A percentile compares a stretch with the other conserved stretches of the same genome.
Evolutionary conservation across 352 stramenopile species (phyloP).

Genomic region (Pythium monospermum): DNA sequence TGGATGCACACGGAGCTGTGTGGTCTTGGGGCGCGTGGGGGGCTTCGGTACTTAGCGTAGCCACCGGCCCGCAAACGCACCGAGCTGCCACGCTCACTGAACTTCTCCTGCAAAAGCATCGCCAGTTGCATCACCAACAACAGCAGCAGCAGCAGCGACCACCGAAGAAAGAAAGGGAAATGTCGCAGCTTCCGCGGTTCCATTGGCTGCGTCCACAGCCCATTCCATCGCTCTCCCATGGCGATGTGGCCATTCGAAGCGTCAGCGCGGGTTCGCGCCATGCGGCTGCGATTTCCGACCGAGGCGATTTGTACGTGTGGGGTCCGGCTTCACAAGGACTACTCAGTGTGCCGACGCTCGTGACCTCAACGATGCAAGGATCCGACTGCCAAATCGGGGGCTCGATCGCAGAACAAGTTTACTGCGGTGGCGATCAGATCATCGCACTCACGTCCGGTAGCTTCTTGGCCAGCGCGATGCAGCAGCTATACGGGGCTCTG

Average conservation of each 20-base stretch:
- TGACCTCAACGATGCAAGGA: background rate
- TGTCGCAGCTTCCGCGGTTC: slow-evolving; percentile 23
- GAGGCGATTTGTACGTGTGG: slow-evolving; percentile 92
- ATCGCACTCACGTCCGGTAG: slow-evolving; percentile 44
- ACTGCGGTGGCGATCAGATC: slow-evolving; percentile 42
- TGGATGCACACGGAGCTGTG: slow-evolving; percentile 56
- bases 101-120: slow-evolving; percentile 39
- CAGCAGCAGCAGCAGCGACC: background rate
- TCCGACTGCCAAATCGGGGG: slow-evolving; percentile 14
- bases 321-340: slow-evolving; percentile 19
- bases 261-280: slow-evolving; percentile 88
- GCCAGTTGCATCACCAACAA: slow-evolving; percentile 23
- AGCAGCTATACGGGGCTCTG: slow-evolving; percentile 23
- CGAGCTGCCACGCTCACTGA: slow-evolving; percentile 27
- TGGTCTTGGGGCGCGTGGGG: slow-evolving; percentile 79
- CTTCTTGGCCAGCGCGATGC: slow-evolving; percentile 44
- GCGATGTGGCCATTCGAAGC: slow-evolving; percentile 29
- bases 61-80: slow-evolving; percentile 12
- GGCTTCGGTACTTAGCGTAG: slow-evolving; percentile 53
- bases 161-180: background rate
- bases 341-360: slow-evolving; percentile 10
- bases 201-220: slow-evolving; percentile 26
- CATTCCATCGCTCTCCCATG: slow-evolving; percentile 34
- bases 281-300: slow-evolving; percentile 76
- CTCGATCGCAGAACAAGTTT: slow-evolving; percentile 37